phyloP scores from a whole-genome alignment of 306 rosid species.

The Medicago arabica region DNA sequence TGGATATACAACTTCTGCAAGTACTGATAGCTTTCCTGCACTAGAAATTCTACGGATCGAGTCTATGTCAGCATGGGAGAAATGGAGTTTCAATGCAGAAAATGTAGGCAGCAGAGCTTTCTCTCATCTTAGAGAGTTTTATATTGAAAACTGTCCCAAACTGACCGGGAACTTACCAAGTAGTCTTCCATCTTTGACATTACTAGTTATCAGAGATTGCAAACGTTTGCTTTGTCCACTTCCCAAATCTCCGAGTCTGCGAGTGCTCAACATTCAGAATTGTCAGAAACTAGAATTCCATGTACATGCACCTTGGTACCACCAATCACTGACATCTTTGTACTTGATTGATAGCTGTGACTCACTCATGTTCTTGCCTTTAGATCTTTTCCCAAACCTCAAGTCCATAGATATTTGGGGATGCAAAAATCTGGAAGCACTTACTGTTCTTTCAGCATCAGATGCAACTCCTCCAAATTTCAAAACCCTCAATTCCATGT shows the following conservation, averaged over 20 bases:
- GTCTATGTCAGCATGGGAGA: conserved; percentile 43
- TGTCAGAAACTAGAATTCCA: conserved; percentile 38
- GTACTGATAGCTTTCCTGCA: conserved; percentile 33
- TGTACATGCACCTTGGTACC: conserved; percentile 10
- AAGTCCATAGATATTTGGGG: conserved; percentile 41
- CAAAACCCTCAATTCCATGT: conserved; percentile 31
- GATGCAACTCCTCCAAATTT: conserved; percentile 22
- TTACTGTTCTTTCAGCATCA: conserved; percentile 35
- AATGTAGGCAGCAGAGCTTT: conserved; percentile 26
- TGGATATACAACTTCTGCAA: conserved; percentile 19
- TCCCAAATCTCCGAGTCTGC: conserved; percentile 29
- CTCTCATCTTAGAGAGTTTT: conserved; percentile 42
- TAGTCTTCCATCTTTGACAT: conserved; percentile 49
- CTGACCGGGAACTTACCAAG: conserved; percentile 43
- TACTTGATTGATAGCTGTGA: conserved; percentile 40
- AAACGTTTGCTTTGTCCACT: conserved; percentile 39
- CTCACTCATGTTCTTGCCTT: conserved; percentile 41
- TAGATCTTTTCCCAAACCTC: conserved; percentile 48
- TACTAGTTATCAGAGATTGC: conserved; percentile 42
- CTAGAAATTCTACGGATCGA: conserved; percentile 44
- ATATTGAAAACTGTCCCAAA: conserved; percentile 38
- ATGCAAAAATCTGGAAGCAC: conserved; percentile 42
- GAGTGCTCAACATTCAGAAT: conserved; percentile 34
- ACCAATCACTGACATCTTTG: conserved; percentile 39
- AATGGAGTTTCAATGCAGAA: conserved; percentile 36